phyloP scores from a whole-genome alignment of 805 yeast species.

The Wickerhamiella spandovensis region DNA sequence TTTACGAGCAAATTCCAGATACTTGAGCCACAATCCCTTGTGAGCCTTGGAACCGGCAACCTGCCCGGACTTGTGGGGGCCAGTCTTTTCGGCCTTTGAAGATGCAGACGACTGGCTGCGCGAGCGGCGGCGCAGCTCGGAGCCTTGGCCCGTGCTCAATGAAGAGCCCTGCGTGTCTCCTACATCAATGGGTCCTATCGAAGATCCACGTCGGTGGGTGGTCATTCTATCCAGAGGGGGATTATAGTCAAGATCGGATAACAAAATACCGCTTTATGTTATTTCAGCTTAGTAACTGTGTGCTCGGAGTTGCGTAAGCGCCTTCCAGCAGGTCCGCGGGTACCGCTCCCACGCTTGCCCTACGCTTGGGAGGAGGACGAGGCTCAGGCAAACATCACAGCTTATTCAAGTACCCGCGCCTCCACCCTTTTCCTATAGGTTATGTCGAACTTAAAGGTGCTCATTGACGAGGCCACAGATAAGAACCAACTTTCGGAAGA shows the following conservation, averaged over 20 bases:
- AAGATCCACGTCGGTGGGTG: constrained; percentile 14
- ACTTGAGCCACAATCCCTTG: neutral
- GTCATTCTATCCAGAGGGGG: neutral
- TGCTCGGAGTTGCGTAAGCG: no score
- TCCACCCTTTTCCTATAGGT: neutral
- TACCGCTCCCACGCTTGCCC: no score
- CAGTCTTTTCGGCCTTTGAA: neutral
- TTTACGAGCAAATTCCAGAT: constrained; percentile 3
- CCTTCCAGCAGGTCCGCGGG: no score
- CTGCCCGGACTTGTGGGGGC: neutral
- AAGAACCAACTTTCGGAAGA: constrained; percentile 50
- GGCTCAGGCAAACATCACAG: no score
- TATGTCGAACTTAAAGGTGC: neutral
- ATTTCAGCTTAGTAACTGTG: no score
- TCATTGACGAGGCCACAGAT: constrained; percentile 41
- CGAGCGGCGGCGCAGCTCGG: neutral
- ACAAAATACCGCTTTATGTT: neutral
- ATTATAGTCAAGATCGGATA: neutral
- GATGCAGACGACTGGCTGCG: neutral
- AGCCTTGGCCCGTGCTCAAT: constrained; percentile 11
- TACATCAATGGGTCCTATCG: constrained; percentile 17
- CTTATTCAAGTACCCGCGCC: neutral
- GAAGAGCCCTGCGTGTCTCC: constrained; percentile 21
- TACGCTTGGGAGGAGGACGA: no score
- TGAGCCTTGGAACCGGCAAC: neutral